phyloP scores from a whole-genome alignment of 164 flowering plant genomes.

The Warburgia ugandensis region DNA sequence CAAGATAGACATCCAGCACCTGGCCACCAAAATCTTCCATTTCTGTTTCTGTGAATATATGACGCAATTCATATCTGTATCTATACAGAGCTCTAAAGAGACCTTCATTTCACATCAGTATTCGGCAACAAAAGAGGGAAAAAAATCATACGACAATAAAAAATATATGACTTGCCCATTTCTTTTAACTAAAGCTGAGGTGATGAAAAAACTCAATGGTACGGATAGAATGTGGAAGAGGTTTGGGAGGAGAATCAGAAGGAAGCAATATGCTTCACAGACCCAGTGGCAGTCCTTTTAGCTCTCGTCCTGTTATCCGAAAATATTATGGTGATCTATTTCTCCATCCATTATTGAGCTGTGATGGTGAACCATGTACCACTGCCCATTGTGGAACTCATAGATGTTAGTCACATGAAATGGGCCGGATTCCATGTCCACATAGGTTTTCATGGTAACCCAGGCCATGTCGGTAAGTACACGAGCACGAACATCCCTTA shows the following conservation, averaged over 20 bases:
- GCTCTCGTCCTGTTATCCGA: constrained; percentile 6
- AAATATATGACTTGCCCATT: constrained; percentile 2
- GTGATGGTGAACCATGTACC: constrained; percentile 98
- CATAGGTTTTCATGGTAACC: constrained; percentile 82
- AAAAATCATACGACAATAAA: not conserved
- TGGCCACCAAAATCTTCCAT: constrained; percentile 2
- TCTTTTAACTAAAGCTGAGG: not conserved
- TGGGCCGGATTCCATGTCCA: constrained; percentile 52
- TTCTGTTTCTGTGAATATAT: not conserved
- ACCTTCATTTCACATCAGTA: not conserved
- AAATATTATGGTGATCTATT: constrained; percentile 39
- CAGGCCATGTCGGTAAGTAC: constrained; percentile 84
- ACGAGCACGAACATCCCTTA: constrained; percentile 68
- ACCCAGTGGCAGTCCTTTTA: not conserved
- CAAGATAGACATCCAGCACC: not conserved
- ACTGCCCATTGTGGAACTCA: constrained; percentile 71
- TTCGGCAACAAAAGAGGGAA: not conserved
- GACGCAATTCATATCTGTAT: constrained; percentile 4
- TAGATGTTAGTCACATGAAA: constrained; percentile 68
- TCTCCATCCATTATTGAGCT: constrained; percentile 54
- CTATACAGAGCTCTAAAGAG: constrained; percentile 7
- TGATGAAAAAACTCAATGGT: constrained; percentile 3
- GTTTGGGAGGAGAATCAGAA: not conserved
- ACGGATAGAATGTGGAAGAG: constrained; percentile 2
- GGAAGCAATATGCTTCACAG: not conserved